Evolutionary conservation across 768 basidiomycete species (phyloP), one percentile per base, ranked within the genome.

Genomic region (Coprinellus micaceus): DNA sequence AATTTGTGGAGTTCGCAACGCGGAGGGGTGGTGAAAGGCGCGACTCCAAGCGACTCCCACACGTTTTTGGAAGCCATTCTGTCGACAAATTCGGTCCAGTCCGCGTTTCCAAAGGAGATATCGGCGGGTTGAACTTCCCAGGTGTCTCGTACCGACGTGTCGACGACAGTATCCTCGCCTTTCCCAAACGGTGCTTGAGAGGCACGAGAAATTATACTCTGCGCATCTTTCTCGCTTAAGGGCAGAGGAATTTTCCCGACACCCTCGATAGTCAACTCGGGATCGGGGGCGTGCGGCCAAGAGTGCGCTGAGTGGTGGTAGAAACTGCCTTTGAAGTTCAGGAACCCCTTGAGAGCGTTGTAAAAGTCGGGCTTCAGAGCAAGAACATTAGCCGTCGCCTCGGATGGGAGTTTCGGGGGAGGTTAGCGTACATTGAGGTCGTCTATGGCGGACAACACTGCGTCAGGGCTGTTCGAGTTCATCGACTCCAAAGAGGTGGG

Each of bases 61-160:
- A 77, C 71, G 17, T 67, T 61, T 7, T 51, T 39, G 2, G 74
- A 61, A 2, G 72, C 67, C 0, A 57, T 43, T 2, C 60, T 56
- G 19, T 66, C 53, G 19, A 82, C 52, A 43, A 66, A 82, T 1
- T 50, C 30, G 1, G 54, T 36, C 80, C 80, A 82, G 12, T 63
- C 66, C 0, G 73, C 67, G 60, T 80, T 81, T 12, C 61, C 62
- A 53, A 81, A 79, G 5, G 61, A 61, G 5, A 82, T 65, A 46
- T 66, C 61, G 0, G 56, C 59, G 0, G 76, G 72, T 50, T 78
- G 75, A 43, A 82, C 76, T 60, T 82, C 78, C 78, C 78, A 82
- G 3, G 77, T 80, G 67, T 81, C 74, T 12, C 79, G 65, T 7
- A 80, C 77, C 1, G 67, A 60, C 39, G 66, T 78, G 56, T 81